Percentiles rank a stretch among this genome's conserved stretches.
These are phyloP conservation scores for Alternaria sp. DNA, from an alignment of 2,329 filamentous ascomycete genomes.

Conservation along the genomic window DNA sequence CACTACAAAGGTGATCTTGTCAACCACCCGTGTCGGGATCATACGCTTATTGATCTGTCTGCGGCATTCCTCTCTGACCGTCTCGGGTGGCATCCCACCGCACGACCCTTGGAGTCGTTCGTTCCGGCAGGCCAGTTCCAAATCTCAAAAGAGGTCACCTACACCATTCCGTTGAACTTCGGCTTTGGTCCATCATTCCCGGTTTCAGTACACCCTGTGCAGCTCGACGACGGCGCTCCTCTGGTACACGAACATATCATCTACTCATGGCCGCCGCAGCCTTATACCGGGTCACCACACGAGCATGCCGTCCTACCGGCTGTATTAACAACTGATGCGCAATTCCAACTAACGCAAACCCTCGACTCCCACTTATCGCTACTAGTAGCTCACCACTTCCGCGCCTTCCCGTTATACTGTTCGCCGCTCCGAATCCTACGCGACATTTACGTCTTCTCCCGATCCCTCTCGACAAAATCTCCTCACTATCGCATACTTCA, in stretches of 20 bases:
- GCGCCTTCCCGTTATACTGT: slow-evolving; percentile 42
- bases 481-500: slow-evolving; percentile 32
- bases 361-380: slow-evolving; percentile 42
- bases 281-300: slow-evolving; percentile 19
- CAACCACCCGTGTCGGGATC: slow-evolving; percentile 46
- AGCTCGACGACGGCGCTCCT: slow-evolving; percentile 20
- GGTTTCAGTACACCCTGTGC: slow-evolving; percentile 34
- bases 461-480: slow-evolving; percentile 22
- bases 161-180: slow-evolving; percentile 40
- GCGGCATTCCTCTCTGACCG: slow-evolving; percentile 39
- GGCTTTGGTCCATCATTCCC: slow-evolving; percentile 42
- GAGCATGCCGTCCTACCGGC: slow-evolving; percentile 45
- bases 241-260: slow-evolving; percentile 44
- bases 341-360: slow-evolving; percentile 21
- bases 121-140: slow-evolving; percentile 24
- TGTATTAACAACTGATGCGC: slow-evolving; percentile 30
- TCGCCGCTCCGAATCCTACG: slow-evolving; percentile 43
- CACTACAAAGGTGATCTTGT: slow-evolving; percentile 47
- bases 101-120: slow-evolving; percentile 35
- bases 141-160: slow-evolving; percentile 22
- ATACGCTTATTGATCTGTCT: slow-evolving; percentile 35
- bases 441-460: slow-evolving; percentile 43
- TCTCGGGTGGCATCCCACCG: slow-evolving; percentile 46
- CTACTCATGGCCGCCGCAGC: slow-evolving; percentile 45
- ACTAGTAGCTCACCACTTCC: slow-evolving; percentile 44